phyloP scores from a whole-genome alignment of 2,329 filamentous ascomycete species.

The Plenodomus lindquistii region DNA sequence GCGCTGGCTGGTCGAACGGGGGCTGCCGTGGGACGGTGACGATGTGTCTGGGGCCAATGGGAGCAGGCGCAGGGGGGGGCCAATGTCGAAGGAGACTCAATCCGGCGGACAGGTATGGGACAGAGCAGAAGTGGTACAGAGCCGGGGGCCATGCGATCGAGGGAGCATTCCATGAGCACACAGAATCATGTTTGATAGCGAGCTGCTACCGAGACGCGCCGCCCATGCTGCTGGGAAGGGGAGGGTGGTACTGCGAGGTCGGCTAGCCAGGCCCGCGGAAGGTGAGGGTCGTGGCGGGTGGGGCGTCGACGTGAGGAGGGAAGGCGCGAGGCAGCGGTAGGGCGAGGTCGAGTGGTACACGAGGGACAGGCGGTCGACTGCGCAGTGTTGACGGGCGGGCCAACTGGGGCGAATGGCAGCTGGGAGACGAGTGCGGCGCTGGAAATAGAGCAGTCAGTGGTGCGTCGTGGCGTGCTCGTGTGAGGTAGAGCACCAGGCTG shows the following conservation, averaged over 20 bases:
- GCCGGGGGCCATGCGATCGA: conserved; percentile 43
- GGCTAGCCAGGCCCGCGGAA: conserved; percentile 12
- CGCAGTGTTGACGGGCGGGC: not conserved
- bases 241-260: conserved; percentile 8
- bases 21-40: conserved; percentile 40
- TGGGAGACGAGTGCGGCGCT: not conserved
- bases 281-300: conserved; percentile 13
- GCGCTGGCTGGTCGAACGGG: conserved; percentile 41
- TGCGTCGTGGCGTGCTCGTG: not conserved
- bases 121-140: conserved; percentile 42
- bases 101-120: conserved; percentile 47
- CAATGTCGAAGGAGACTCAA: conserved; percentile 27
- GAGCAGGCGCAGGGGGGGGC: conserved; percentile 20
- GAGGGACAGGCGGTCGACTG: not conserved
- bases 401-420: not conserved
- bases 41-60: conserved; percentile 26
- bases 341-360: not conserved
- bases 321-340: not conserved
- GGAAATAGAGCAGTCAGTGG: not conserved
- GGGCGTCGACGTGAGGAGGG: conserved; percentile 12
- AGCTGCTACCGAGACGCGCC: conserved; percentile 36
- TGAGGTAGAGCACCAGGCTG: not conserved
- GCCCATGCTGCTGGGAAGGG: conserved; percentile 39
- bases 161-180: conserved; percentile 38
- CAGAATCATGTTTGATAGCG: conserved; percentile 37